phyloP scores from a whole-genome alignment of 306 rosid genomes.

The Betula pendula region DNA sequence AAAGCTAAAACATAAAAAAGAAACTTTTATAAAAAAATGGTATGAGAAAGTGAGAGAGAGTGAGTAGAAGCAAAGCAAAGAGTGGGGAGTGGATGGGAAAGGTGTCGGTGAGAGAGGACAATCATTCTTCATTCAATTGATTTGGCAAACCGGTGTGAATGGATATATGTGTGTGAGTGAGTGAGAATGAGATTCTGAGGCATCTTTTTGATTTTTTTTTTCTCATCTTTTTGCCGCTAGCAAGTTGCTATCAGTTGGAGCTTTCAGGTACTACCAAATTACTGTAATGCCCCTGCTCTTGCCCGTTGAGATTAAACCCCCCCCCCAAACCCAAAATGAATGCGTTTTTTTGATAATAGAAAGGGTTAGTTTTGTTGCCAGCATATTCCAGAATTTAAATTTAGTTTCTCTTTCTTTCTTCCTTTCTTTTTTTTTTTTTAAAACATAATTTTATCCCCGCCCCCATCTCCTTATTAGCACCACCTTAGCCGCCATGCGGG shows the following conservation, averaged over 20 bases:
- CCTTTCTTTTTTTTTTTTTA: too few species aligned
- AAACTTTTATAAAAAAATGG: slow-evolving; percentile 12
- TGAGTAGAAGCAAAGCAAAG: slow-evolving; percentile 54
- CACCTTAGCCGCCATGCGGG: too few species aligned
- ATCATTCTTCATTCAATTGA: slow-evolving; percentile 12
- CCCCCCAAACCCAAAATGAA: too few species aligned
- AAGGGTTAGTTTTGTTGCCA: too few species aligned
- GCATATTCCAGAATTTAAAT: too few species aligned
- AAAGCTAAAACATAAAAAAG: slow-evolving; percentile 20
- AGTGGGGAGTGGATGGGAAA: slow-evolving; percentile 13
- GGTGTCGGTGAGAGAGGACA: neutral
- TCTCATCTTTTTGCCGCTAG: slow-evolving; percentile 34
- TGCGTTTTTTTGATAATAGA: too few species aligned
- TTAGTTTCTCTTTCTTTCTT: too few species aligned
- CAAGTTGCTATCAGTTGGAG: slow-evolving; percentile 31
- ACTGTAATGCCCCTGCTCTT: slow-evolving; percentile 34
- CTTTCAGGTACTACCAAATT: slow-evolving; percentile 28
- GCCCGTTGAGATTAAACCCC: slow-evolving; percentile 37
- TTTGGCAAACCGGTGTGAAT: slow-evolving; percentile 16
- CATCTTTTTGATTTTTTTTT: slow-evolving; percentile 7
- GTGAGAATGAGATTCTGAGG: slow-evolving; percentile 25
- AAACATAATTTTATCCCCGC: too few species aligned
- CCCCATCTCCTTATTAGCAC: too few species aligned
- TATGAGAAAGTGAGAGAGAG: neutral
- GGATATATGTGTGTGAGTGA: slow-evolving; percentile 18